Percentiles rank a stretch among this genome's conserved stretches.
Evolutionary conservation across 176 grass and related monocot species (phyloP).

Genomic region (Ensete ventricosum): DNA sequence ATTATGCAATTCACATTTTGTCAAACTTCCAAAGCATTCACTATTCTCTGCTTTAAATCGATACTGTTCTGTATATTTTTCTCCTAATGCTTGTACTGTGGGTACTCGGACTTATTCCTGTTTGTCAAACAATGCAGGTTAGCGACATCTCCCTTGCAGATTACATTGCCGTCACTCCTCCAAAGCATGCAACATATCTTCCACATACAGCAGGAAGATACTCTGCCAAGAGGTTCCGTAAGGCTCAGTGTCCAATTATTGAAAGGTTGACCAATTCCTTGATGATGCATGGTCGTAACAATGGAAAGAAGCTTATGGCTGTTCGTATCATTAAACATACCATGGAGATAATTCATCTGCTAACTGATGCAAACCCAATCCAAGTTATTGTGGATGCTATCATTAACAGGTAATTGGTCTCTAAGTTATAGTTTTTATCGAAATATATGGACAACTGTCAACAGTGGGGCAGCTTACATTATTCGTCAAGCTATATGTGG

Average conservation of each 20-base stretch:
- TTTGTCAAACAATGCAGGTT: constrained; percentile 32
- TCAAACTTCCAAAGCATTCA: too few relatives aligned
- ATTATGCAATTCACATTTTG: too few relatives aligned
- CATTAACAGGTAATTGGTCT: constrained; percentile 50
- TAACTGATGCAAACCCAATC: constrained; percentile 52
- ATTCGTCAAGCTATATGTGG: too few relatives aligned
- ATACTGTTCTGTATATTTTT: not conserved
- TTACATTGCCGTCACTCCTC: constrained; percentile 53
- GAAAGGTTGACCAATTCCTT: constrained; percentile 79
- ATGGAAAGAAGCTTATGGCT: constrained; percentile 75
- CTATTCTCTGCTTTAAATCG: too few relatives aligned
- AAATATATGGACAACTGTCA: not conserved
- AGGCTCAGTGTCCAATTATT: constrained; percentile 79
- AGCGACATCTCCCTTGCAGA: constrained; percentile 65
- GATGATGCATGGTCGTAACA: constrained; percentile 35
- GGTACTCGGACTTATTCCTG: not conserved
- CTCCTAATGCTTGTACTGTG: not conserved
- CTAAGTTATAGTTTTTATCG: not conserved
- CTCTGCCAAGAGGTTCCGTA: constrained; percentile 72
- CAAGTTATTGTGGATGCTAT: constrained; percentile 40
- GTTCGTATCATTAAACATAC: constrained; percentile 77
- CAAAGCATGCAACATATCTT: constrained; percentile 69
- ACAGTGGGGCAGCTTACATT: not conserved
- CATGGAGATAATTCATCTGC: constrained; percentile 76
- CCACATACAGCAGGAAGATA: constrained; percentile 72